Evolutionary conservation across 176 grass and related monocot species (phyloP), one percentile per base, ranked within the genome.

Genomic region (Zizania latifolia): DNA sequence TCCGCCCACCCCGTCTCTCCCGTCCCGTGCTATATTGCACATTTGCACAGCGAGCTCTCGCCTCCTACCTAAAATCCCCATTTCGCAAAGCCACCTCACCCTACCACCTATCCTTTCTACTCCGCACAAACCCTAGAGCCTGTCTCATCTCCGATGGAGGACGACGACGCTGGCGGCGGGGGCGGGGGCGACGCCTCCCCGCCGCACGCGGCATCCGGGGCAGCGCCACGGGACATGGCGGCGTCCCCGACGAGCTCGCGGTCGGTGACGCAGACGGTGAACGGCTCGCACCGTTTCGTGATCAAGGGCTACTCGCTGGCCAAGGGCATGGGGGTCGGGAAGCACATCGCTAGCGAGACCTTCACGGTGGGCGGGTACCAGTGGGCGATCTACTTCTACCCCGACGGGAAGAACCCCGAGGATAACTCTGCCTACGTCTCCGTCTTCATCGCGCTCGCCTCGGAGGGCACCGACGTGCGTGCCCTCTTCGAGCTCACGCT

Each of bases 361-460:
- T 98, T 98, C 81, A 78, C 90, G 15, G 89, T 98, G 19, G 94
- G 88, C 0, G 94, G 94, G 0, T 89, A 92, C 83, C 84, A 94
- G 88, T 98, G 94, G 94, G 86, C 84, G 44, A 92, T 98, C 87
- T 94, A 92, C 83, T 98, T 98, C 77, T 98, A 94, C 46, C 94
- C 94, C 6, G 94, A 98, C 44, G 94, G 94, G 62, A 94, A 94
- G 87, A 92, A 94, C 70, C 91, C 91, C 16, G 94, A 97, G 85
- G 94, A 98, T 80, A 94, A 94, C 70, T 89, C 91, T 35, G 62
- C 66, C 38, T 98, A 94, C 72, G 91, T 98, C 55, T 98, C 94
- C 31, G 94, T 98, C 39, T 98, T 92, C 82, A 92, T 98, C 77
- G 94, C 88, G 21, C 81, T 98, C 22, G 86, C 88, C 11, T 92